Evolutionary conservation across 305 asterid genomes (phyloP).

Genomic region (Fraxinus angustifolia): DNA sequence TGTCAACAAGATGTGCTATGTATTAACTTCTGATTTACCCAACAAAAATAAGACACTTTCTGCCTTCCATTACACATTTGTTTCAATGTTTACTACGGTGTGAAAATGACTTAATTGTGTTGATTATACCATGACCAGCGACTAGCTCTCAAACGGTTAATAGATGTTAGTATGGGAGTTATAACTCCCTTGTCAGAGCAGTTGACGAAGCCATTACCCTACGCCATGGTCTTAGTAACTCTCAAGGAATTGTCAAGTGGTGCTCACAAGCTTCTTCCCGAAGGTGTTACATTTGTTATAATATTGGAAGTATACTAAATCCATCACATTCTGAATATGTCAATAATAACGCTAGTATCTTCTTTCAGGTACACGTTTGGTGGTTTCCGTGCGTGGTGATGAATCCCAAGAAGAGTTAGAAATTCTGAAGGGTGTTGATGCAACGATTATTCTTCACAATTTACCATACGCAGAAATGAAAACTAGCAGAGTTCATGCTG

Average conservation of each 20-base stretch:
- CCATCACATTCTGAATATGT: background rate
- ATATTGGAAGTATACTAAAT: conserved; percentile 1
- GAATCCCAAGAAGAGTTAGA: conserved; percentile 71
- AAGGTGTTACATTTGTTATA: conserved; percentile 44
- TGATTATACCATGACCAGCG: conserved; percentile 49
- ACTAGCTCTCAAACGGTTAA: conserved; percentile 83
- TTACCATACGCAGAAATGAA: conserved; percentile 70
- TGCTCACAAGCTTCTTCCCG: conserved; percentile 85
- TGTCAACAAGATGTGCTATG: background rate
- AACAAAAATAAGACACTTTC: background rate
- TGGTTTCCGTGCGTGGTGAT: conserved; percentile 79
- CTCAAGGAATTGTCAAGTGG: conserved; percentile 78
- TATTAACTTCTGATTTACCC: background rate
- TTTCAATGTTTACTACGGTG: background rate
- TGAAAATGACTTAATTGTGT: conserved; percentile 24
- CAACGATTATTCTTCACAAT: conserved; percentile 77
- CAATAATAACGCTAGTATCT: conserved; percentile 14
- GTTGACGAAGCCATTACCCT: conserved; percentile 83
- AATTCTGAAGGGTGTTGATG: conserved; percentile 66
- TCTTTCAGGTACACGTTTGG: conserved; percentile 77
- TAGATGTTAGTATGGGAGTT: conserved; percentile 94
- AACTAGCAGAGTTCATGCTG: conserved; percentile 94
- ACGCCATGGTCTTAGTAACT: conserved; percentile 73
- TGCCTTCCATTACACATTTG: background rate
- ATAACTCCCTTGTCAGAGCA: conserved; percentile 92